A percentile compares a stretch with the other conserved stretches of the same genome.
Conservation (phyloP, 1,284 basidiomycete genomes). For the Athelia psychrophila region DNA sequence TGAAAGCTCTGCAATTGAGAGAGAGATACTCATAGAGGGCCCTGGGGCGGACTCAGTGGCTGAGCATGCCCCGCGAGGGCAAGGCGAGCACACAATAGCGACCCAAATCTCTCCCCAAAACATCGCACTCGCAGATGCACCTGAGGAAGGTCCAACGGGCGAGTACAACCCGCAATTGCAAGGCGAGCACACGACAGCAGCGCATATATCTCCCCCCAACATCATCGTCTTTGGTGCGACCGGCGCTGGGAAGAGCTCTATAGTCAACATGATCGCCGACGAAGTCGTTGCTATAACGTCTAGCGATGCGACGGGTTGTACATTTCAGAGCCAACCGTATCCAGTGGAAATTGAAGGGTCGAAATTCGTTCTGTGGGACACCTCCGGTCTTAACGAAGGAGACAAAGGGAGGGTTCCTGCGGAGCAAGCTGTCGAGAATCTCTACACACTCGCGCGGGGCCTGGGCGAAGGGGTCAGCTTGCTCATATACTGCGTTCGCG, state of each 20-base stretch:
- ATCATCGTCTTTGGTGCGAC: background rate
- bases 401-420: slow-evolving; percentile 1
- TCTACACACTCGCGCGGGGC: background rate
- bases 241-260: background rate
- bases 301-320: background rate
- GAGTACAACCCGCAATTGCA: too few species aligned
- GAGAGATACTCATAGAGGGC: too few species aligned
- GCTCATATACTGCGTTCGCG: slow-evolving; percentile 28
- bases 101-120: background rate
- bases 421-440: slow-evolving; percentile 2
- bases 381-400: background rate
- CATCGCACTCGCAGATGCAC: background rate
- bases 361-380: background rate
- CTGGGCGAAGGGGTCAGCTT: slow-evolving; percentile 20
- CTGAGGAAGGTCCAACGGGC: too few species aligned
- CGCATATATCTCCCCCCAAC: background rate
- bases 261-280: background rate
- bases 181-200: too few species aligned
- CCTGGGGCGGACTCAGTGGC: too few species aligned
- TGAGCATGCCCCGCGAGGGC: too few species aligned
- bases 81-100: too few species aligned
- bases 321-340: background rate
- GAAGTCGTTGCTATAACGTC: background rate
- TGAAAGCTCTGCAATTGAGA: too few species aligned
- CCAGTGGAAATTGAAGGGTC: background rate